Evolutionary conservation across 176 grass and related monocot genomes (phyloP).

Genomic region (bread wheat (Triticum aestivum)): IWGSC_CS_RefSeq_v2.1 NC_057801.1:271175064-271175563

Average conservation of each 20-base stretch:
- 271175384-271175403: conserved; percentile 49
- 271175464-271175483: conserved; percentile 96
- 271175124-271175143: conserved; percentile 84
- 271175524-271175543: conserved; percentile 69
- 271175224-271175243: conserved; percentile 83
- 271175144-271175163: conserved; percentile 64
- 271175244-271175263: conserved; percentile 75
- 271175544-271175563: conserved; percentile 47
- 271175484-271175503: conserved; percentile 93
- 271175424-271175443: conserved; percentile 71
- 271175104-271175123: conserved; percentile 86
- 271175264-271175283: conserved; percentile 74
- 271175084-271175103: conserved; percentile 75
- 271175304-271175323: conserved; percentile 43
- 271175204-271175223: conserved; percentile 73
- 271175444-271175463: conserved; percentile 84
- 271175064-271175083: conserved; percentile 86
- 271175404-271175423: conserved; percentile 26
- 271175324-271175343: conserved; percentile 43
- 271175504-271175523: conserved; percentile 95
- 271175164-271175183: conserved; percentile 96
- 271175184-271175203: conserved; percentile 71
- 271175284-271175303: conserved; percentile 80
- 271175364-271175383: conserved; percentile 48
- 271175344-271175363: conserved; percentile 59